Percentiles rank a stretch among this genome's conserved stretches.
phyloP scores from a whole-genome alignment of 371 early-diverging fungal species.

The Rhizopus microsporus region DNA sequence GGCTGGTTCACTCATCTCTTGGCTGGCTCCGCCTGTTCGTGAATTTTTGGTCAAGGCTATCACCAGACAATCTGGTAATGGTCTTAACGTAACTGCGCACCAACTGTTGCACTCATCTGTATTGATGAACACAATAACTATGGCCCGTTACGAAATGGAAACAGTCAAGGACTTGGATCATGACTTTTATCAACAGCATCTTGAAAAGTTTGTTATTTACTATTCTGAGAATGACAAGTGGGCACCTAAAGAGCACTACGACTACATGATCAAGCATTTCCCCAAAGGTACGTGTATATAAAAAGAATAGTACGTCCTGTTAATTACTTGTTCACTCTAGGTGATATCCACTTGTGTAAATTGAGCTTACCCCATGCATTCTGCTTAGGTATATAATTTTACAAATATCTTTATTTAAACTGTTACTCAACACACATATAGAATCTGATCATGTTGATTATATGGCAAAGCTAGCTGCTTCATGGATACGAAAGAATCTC shows the following conservation, averaged over 20 bases:
- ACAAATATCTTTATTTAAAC: neutral
- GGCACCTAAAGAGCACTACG: constrained; percentile 75
- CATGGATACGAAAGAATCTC: constrained; percentile 22
- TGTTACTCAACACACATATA: neutral
- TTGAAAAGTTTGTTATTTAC: constrained; percentile 75
- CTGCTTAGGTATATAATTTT: constrained; percentile 51
- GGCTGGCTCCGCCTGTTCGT: constrained; percentile 37
- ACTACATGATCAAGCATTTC: constrained; percentile 65
- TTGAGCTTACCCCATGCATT: constrained; percentile 79
- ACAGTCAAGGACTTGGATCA: constrained; percentile 65
- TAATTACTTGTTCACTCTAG: constrained; percentile 13
- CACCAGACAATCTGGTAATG: constrained; percentile 50
- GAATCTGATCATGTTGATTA: constrained; percentile 32
- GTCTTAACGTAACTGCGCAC: constrained; percentile 60
- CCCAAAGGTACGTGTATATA: constrained; percentile 52
- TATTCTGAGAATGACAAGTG: constrained; percentile 78
- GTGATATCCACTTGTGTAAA: constrained; percentile 58
- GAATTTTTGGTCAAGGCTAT: constrained; percentile 29
- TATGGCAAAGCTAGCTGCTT: constrained; percentile 35
- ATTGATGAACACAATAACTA: constrained; percentile 62
- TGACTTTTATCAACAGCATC: constrained; percentile 57
- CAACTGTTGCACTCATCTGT: constrained; percentile 60
- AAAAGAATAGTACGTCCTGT: neutral
- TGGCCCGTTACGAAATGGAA: constrained; percentile 80
- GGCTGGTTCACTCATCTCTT: constrained; percentile 36